Conservation (phyloP, 108 stramenopile species). For the Heterococcus sp. region DNA sequence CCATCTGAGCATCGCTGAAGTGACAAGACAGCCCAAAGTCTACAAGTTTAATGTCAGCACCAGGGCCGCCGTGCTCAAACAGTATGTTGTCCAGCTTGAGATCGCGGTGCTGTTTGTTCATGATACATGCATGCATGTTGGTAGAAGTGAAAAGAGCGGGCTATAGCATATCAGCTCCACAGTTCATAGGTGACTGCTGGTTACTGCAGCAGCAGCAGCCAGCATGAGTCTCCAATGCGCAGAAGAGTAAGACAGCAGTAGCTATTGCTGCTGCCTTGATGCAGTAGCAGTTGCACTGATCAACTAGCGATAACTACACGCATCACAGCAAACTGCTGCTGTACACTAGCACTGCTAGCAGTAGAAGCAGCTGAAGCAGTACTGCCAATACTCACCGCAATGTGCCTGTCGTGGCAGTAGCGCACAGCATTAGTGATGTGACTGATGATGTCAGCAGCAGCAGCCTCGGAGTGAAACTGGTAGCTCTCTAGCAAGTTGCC, state of each 20-base stretch:
- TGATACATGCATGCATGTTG: background rate
- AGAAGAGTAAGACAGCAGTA: no score
- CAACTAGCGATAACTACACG: conserved; percentile 23
- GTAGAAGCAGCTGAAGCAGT: background rate
- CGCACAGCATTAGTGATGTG: conserved; percentile 84
- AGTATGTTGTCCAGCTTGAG: conserved; percentile 96
- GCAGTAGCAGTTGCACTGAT: background rate
- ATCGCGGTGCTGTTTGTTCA: conserved; percentile 76
- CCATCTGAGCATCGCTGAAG: conserved; percentile 18
- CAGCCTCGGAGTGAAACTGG: conserved; percentile 2
- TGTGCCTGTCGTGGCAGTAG: conserved; percentile 89
- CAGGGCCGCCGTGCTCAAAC: conserved; percentile 71
- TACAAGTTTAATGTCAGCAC: conserved; percentile 84
- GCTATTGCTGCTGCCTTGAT: no score
- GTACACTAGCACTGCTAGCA: no score
- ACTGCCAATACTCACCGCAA: conserved; percentile 53
- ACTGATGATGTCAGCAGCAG: conserved; percentile 55
- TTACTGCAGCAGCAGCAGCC: background rate
- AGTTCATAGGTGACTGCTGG: no score
- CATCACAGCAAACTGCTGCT: background rate
- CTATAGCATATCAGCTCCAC: no score
- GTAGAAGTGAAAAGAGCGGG: background rate
- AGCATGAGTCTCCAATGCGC: no score
- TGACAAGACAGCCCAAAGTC: conserved; percentile 92
- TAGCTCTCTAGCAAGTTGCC: conserved; percentile 72